phyloP scores from a whole-genome alignment of 306 rosid species.

The Glycyrrhiza uralensis region DNA sequence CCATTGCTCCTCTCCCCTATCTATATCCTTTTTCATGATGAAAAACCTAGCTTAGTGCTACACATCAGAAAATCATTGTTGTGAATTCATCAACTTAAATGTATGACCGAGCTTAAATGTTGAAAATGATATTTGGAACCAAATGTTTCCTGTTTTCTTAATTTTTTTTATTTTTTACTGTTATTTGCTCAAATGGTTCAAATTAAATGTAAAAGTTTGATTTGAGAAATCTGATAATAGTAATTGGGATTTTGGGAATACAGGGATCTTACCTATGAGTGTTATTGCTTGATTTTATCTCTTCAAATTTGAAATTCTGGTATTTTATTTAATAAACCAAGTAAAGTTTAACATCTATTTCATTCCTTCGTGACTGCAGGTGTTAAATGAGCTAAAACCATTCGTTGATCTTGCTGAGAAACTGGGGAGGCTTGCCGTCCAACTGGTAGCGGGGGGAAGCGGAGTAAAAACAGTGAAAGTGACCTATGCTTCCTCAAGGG shows the following conservation, averaged over 20 bases:
- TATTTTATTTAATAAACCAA: background rate
- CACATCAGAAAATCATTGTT: background rate
- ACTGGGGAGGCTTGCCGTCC: slow-evolving; percentile 91
- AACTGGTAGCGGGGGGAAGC: slow-evolving; percentile 96
- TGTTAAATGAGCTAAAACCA: slow-evolving; percentile 80
- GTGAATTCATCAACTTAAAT: background rate
- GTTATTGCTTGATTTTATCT: background rate
- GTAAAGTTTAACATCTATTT: background rate
- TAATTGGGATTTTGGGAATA: background rate
- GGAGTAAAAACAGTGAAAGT: slow-evolving; percentile 94
- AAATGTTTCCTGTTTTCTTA: background rate
- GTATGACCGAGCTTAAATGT: background rate
- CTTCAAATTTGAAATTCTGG: background rate
- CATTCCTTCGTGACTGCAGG: slow-evolving; percentile 45
- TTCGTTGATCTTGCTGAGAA: slow-evolving; percentile 91
- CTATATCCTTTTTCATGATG: background rate
- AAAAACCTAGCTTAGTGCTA: background rate
- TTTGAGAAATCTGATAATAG: background rate
- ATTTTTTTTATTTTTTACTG: background rate
- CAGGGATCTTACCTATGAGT: background rate
- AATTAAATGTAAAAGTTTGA: background rate
- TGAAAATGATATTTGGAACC: background rate
- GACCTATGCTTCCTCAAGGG: slow-evolving; percentile 81
- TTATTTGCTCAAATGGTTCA: background rate
- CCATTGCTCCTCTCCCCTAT: too few relatives aligned